Percentiles rank a stretch among this genome's conserved stretches.
Evolutionary conservation across 2,329 filamentous ascomycete species (phyloP).

Genomic region (Aquanectria penicillioides): DNA sequence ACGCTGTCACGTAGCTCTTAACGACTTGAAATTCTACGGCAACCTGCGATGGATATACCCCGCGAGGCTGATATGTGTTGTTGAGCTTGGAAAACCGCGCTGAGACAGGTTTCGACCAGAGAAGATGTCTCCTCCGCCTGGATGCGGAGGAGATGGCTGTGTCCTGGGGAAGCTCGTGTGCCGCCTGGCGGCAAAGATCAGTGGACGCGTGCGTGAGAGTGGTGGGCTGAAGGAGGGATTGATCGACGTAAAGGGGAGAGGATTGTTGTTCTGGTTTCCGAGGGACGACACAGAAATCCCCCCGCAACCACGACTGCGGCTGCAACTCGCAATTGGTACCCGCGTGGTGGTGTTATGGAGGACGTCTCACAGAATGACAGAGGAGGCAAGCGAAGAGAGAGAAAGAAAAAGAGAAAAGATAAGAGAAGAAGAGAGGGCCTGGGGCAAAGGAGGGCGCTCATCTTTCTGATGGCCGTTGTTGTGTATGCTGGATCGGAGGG

Average conservation of each 20-base stretch:
- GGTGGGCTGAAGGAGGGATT: constrained; percentile 47
- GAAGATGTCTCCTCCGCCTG: constrained; percentile 28
- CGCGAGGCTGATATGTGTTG: constrained; percentile 51
- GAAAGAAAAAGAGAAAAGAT: constrained; percentile 21
- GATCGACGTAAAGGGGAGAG: constrained; percentile 41
- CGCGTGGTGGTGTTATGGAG: constrained; percentile 27
- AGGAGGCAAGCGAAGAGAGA: constrained; percentile 27
- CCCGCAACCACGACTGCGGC: background rate
- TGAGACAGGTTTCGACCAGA: constrained; percentile 40
- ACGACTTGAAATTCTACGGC: constrained; percentile 49
- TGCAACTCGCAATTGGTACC: constrained; percentile 7
- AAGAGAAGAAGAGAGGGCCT: constrained; percentile 23
- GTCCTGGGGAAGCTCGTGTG: constrained; percentile 40
- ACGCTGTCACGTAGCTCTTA: constrained; percentile 50
- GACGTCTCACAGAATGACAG: constrained; percentile 35
- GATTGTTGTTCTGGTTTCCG: constrained; percentile 36
- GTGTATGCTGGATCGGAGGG: constrained; percentile 40
- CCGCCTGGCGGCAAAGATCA: constrained; percentile 38
- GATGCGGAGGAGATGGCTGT: constrained; percentile 34
- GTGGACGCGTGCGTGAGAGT: constrained; percentile 45
- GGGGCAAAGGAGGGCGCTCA: constrained; percentile 23
- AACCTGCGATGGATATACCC: constrained; percentile 56
- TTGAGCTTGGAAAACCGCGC: constrained; percentile 46
- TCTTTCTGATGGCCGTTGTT: constrained; percentile 32
- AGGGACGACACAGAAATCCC: constrained; percentile 23